Evolutionary conservation across 352 stramenopile genomes (phyloP).

Genomic region (Peronospora tabacina): DNA sequence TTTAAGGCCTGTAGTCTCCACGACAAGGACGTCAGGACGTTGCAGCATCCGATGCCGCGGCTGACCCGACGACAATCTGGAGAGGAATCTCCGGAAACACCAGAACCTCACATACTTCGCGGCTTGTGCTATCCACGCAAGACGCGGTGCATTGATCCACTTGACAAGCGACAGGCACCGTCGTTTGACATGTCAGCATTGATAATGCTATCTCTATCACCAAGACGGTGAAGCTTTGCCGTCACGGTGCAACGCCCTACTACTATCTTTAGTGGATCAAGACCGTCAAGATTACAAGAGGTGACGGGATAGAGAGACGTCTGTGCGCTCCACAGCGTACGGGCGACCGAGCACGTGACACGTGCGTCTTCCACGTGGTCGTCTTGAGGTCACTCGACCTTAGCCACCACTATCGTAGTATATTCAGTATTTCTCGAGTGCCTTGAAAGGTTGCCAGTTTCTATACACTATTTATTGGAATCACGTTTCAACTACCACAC

Average conservation of each 20-base stretch:
- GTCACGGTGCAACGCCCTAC: background rate
- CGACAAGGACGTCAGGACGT: constrained; percentile 3
- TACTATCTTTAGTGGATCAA: background rate
- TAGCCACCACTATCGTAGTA: constrained; percentile 1
- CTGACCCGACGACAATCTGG: constrained; percentile 4
- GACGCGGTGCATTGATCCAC: constrained; percentile 27
- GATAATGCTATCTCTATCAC: constrained; percentile 35
- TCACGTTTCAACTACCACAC: constrained; percentile 10
- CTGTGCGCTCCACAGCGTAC: background rate
- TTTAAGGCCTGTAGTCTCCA: constrained; percentile 14
- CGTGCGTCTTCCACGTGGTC: background rate
- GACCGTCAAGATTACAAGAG: background rate
- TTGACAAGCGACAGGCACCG: constrained; percentile 29
- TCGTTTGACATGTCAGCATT: constrained; percentile 43
- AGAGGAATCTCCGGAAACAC: constrained; percentile 22
- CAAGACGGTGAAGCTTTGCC: constrained; percentile 14
- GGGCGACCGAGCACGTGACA: no score
- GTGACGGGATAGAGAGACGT: background rate
- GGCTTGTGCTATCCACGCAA: constrained; percentile 22
- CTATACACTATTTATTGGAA: constrained; percentile 29
- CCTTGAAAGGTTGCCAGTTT: constrained; percentile 10
- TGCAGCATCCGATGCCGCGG: constrained; percentile 1
- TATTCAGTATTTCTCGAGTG: constrained; percentile 19
- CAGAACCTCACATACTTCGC: constrained; percentile 24
- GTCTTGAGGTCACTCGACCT: background rate